phyloP scores from a whole-genome alignment of 106 monocot species.

The Dactylorhiza incarnata region DNA sequence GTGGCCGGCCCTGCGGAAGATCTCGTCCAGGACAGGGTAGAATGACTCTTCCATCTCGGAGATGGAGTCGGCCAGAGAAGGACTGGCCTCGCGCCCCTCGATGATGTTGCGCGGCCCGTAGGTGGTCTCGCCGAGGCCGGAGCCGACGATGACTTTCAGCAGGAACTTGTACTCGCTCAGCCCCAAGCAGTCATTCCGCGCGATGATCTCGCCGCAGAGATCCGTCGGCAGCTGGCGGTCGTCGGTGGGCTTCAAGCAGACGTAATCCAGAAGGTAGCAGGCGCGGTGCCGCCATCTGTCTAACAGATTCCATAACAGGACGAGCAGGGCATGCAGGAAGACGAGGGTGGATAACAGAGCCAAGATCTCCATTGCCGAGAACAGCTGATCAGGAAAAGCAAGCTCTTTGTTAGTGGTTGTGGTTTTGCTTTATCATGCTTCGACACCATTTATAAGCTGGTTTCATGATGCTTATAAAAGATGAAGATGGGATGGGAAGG shows the following conservation, averaged over 20 bases:
- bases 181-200: constrained; percentile 38
- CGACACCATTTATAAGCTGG: too few relatives aligned
- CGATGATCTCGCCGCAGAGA: constrained; percentile 49
- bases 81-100: constrained; percentile 22
- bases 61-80: constrained; percentile 24
- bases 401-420: not conserved
- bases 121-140: constrained; percentile 62
- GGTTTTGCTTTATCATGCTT: not conserved
- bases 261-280: constrained; percentile 67
- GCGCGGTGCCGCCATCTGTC: constrained; percentile 13
- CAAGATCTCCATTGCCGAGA: constrained; percentile 1
- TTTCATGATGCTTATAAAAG: too few relatives aligned
- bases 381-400: too few relatives aligned
- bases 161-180: constrained; percentile 66
- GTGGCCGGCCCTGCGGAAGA: constrained; percentile 25
- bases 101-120: constrained; percentile 62
- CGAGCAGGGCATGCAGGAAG: constrained; percentile 16
- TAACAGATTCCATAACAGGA: constrained; percentile 11
- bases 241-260: constrained; percentile 48
- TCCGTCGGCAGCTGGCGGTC: constrained; percentile 60
- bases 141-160: constrained; percentile 54
- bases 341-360: not conserved
- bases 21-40: constrained; percentile 19
- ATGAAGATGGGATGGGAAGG: not conserved
- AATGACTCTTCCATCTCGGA: constrained; percentile 58